Conservation (phyloP, 495 filamentous ascomycete genomes). For the Aspergillus funiculosus region DNA sequence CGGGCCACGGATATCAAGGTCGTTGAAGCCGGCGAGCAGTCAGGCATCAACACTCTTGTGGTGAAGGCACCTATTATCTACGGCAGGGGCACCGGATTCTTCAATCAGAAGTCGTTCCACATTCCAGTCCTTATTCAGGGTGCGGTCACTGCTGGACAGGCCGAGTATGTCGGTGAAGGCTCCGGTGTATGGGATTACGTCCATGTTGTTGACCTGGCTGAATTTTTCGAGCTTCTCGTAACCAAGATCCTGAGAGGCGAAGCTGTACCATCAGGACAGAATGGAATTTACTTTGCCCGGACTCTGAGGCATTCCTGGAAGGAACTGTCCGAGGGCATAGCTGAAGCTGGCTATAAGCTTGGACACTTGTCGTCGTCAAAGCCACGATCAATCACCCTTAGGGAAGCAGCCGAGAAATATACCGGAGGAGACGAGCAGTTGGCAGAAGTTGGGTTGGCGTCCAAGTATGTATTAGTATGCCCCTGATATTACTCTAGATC, state of each 20-base stretch:
- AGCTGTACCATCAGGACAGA: not conserved
- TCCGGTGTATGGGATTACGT: not conserved
- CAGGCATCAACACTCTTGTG: not conserved
- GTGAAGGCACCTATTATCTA: not conserved
- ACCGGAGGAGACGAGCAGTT: too few relatives aligned
- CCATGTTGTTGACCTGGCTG: not conserved
- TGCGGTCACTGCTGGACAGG: not conserved
- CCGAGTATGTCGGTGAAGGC: not conserved
- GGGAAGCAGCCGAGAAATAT: too few relatives aligned
- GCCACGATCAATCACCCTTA: too few relatives aligned
- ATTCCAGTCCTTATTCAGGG: slow-evolving; percentile 27
- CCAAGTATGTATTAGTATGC: too few relatives aligned
- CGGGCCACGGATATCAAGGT: not conserved
- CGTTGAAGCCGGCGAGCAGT: not conserved
- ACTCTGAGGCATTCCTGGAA: not conserved
- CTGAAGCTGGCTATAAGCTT: slow-evolving; percentile 16
- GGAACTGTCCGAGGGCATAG: not conserved
- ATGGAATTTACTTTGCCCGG: not conserved
- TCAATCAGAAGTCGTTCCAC: slow-evolving; percentile 39
- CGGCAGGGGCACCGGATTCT: not conserved
- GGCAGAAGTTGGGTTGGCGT: too few relatives aligned
- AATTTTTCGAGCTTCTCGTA: not conserved
- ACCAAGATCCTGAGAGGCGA: not conserved
- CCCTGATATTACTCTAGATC: too few relatives aligned
- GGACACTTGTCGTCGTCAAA: too few relatives aligned